Base-by-base conservation (phyloP, 768 basidiomycete species). In the Grammothele lineata region DNA sequence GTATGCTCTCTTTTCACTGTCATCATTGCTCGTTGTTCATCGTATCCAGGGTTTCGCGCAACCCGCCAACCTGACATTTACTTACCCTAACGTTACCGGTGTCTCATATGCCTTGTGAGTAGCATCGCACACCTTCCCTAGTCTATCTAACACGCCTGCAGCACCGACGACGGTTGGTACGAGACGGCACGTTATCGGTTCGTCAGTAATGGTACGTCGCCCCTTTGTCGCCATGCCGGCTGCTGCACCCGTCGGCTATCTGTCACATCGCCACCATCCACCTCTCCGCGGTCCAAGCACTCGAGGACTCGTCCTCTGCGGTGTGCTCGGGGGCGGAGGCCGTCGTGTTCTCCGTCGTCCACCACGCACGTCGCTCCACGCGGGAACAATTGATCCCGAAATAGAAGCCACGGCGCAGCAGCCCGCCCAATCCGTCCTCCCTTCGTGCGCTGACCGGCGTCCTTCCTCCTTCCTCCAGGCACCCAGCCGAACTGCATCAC, bases 141-240 rank as follows among this genome's bases (percentile, higher is more conserved):
- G n/a, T 10, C 15, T 14, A 4, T 47, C 17, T 30, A 33, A 30
- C 33, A 36, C n/a, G n/a, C 15, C 3, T 12, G 26, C 27, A 92
- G 89, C 70, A 77, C 87, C 43, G 62, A 68, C 30, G 80, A 85
- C 48, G 83, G 85, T 10, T 88, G 70, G 70, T 99, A 87, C 54
- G 96, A 99, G 65, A 76, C 91, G 63, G 80, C 92, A 18, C 85
- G 91, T 56, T 99, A 96, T 67, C 81, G 93, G 43, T 94, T 94
- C 70, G 75, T 70, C 33, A 71, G 83, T 47, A 99, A 99, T 66
- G 94, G 92, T 91, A 48, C 39, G 76, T 57, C 6, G 8, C 18
- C 11, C n/a, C 19, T 14, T 14, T 30, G 27, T 30, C 27, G 27
- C 14, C 27, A 30, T 7, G 27, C 27, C 27, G 14, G 27, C 27